Percentiles rank a stretch among this genome's conserved stretches.
Evolutionary conservation across 2,329 filamentous ascomycete genomes (phyloP).

Genomic region (Dendrostoma leiphaemia): DNA sequence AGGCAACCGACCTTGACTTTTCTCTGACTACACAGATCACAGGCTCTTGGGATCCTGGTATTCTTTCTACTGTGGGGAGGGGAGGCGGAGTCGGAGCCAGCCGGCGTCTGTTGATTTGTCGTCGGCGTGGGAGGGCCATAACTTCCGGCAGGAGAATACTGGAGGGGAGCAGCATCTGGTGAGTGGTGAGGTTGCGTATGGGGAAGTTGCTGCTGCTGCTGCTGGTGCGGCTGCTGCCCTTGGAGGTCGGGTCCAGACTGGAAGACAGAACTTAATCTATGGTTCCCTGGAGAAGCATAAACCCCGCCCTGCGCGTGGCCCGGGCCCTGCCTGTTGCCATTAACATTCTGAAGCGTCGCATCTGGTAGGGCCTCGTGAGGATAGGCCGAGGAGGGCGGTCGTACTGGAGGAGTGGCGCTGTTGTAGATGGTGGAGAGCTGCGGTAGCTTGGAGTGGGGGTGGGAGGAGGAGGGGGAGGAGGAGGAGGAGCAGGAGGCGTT

Average conservation of each 20-base stretch:
- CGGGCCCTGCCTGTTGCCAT: not conserved
- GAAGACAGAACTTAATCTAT: conserved; percentile 1
- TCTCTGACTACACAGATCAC: conserved; percentile 60
- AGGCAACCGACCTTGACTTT: conserved; percentile 50
- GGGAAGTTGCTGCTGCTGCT: conserved; percentile 1
- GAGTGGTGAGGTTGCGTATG: not conserved
- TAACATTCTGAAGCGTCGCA: not conserved
- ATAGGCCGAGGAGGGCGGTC: not conserved
- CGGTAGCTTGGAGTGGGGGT: not conserved
- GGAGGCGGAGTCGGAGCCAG: not conserved
- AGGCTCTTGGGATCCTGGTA: conserved; percentile 56
- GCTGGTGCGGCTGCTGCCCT: conserved; percentile 16
- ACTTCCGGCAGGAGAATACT: conserved; percentile 7
- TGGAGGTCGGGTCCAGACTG: conserved; percentile 10
- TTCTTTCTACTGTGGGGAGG: conserved; percentile 35
- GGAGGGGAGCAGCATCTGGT: not conserved
- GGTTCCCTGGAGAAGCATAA: conserved; percentile 3
- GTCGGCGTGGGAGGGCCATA: conserved; percentile 8
- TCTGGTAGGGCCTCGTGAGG: not conserved
- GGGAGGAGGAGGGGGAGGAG: not conserved
- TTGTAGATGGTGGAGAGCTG: not conserved
- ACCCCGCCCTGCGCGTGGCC: not conserved
- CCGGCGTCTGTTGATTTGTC: not conserved
- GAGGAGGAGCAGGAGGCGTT: not conserved
- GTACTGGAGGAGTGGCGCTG: not conserved